phyloP scores from a whole-genome alignment of 2,329 filamentous ascomycete species.

The Didymella segeticola region DNA sequence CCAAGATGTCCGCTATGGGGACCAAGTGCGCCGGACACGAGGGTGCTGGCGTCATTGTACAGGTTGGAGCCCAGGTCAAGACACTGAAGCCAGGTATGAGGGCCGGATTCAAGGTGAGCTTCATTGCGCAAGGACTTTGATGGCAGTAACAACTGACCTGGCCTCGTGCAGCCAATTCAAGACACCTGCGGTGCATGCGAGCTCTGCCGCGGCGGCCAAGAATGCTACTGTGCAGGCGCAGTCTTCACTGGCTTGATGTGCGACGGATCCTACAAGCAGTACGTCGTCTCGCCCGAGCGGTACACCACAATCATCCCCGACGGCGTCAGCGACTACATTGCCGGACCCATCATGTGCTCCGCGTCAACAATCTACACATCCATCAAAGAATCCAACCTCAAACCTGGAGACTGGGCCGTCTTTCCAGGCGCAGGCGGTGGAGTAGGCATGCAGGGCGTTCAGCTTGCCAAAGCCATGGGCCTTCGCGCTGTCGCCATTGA shows the following conservation, averaged over 20 bases:
- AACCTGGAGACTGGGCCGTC: slow-evolving; percentile 61
- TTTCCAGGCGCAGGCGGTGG: slow-evolving; percentile 63
- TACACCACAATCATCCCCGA: slow-evolving; percentile 64
- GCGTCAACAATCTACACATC: slow-evolving; percentile 66
- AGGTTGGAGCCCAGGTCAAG: slow-evolving; percentile 61
- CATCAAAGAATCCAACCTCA: slow-evolving; percentile 58
- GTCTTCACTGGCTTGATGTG: slow-evolving; percentile 42
- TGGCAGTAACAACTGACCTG: neutral
- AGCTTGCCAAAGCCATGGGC: slow-evolving; percentile 51
- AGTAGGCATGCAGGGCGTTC: slow-evolving; percentile 65
- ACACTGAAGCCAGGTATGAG: slow-evolving; percentile 53
- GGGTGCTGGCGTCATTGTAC: slow-evolving; percentile 65
- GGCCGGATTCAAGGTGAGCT: slow-evolving; percentile 44
- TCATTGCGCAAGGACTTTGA: neutral
- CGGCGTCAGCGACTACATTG: slow-evolving; percentile 61
- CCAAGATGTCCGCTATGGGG: slow-evolving; percentile 49
- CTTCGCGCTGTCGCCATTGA: slow-evolving; percentile 47
- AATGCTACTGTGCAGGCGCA: slow-evolving; percentile 57
- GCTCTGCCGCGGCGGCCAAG: slow-evolving; percentile 59
- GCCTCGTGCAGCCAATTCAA: slow-evolving; percentile 30
- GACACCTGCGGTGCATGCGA: slow-evolving; percentile 49
- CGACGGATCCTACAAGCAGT: slow-evolving; percentile 64
- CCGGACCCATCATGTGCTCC: slow-evolving; percentile 67
- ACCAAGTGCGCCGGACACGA: slow-evolving; percentile 61
- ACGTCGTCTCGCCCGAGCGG: slow-evolving; percentile 62